phyloP scores from a whole-genome alignment of 305 asterid species.

The Fraxinus sp. region DNA sequence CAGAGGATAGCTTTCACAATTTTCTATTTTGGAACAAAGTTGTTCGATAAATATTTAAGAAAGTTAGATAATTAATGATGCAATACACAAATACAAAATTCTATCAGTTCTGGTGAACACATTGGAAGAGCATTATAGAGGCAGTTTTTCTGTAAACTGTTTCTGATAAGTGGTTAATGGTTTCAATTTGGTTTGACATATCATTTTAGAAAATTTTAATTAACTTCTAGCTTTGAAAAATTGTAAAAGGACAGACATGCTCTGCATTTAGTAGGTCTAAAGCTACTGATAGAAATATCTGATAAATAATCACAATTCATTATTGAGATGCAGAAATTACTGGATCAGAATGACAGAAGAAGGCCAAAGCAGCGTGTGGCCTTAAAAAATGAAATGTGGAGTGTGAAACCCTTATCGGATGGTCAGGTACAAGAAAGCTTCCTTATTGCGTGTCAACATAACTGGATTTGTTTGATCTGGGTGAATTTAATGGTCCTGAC shows the following conservation, averaged over 20 bases:
- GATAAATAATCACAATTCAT: conserved; percentile 22
- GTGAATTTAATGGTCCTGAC: conserved; percentile 12
- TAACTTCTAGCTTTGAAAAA: not conserved
- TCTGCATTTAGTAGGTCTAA: conserved; percentile 12
- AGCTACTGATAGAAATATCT: conserved; percentile 11
- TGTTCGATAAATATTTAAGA: not conserved
- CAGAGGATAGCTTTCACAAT: not conserved
- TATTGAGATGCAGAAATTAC: conserved; percentile 73
- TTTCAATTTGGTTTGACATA: conserved; percentile 8
- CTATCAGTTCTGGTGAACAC: not conserved
- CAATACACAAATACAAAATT: not conserved
- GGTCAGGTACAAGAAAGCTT: conserved; percentile 69
- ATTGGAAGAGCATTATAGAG: not conserved
- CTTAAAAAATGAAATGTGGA: conserved; percentile 90
- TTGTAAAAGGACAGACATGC: not conserved
- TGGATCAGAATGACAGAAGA: conserved; percentile 70
- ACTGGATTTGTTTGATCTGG: conserved; percentile 15
- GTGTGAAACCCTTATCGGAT: conserved; percentile 77
- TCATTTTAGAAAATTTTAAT: conserved; percentile 4
- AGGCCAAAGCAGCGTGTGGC: conserved; percentile 79
- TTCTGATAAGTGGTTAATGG: not conserved
- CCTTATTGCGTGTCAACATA: not conserved
- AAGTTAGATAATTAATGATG: not conserved
- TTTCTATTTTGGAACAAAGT: not conserved
- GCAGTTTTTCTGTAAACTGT: not conserved